A percentile compares a stretch with the other conserved stretches of the same genome.
Evolutionary conservation across 768 basidiomycete species (phyloP).

Genomic region (Mycena venus): DNA sequence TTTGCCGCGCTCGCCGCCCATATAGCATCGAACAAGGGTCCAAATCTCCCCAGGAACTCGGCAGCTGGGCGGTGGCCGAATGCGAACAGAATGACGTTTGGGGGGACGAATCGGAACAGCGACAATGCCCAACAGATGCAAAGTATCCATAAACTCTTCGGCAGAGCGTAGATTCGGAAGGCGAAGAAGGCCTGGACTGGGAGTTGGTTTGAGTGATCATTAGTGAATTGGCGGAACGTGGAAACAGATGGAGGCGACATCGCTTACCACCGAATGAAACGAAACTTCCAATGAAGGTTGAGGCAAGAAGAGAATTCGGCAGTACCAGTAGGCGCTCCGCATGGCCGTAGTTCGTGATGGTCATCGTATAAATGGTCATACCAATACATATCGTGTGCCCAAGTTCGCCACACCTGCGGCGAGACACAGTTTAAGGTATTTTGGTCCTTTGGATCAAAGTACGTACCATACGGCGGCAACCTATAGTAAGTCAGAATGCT

Average conservation of each 20-base stretch:
- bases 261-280: background rate
- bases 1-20: slow-evolving; percentile 5
- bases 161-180: background rate
- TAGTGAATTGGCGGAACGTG: too few relatives aligned
- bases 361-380: background rate
- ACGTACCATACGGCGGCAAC: slow-evolving; percentile 2
- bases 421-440: background rate
- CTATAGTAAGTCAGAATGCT: too few relatives aligned
- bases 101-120: background rate
- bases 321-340: background rate
- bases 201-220: background rate
- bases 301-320: background rate
- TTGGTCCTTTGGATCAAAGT: too few relatives aligned
- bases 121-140: slow-evolving; percentile 8
- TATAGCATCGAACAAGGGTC: background rate
- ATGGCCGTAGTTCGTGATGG: slow-evolving; percentile 5
- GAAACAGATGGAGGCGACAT: too few relatives aligned
- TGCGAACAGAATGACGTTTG: background rate
- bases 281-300: background rate
- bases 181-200: slow-evolving; percentile 10
- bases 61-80: background rate
- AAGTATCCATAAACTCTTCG: background rate
- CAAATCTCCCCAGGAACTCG: background rate
- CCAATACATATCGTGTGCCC: slow-evolving; percentile 9
- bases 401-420: background rate